Base-by-base conservation (phyloP, 345 rosid species). In the Eutrema japonicum region DNA sequence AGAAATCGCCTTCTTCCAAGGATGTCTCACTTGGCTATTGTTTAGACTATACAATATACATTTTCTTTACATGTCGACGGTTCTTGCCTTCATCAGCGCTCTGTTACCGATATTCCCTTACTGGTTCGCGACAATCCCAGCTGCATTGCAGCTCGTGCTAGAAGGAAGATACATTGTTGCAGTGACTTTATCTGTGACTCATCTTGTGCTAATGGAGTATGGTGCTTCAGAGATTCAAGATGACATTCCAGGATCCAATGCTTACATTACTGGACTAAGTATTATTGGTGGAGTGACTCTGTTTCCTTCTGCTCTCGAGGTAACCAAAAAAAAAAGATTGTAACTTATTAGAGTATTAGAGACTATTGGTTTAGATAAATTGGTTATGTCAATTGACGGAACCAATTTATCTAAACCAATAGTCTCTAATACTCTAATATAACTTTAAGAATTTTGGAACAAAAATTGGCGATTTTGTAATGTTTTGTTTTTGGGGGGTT, bases 211-310 rank as follows among this genome's bases (percentile, higher is more conserved):
- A 35, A 84, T 92, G 85, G 92, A 87, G 26, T 95, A 95, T 60
- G 96, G 96, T 59, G 85, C 88, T 7, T 58, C 89, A 37, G 99
- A 90, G 83, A 95, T 95, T 76, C 93, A 88, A 72, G 96, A 92
- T 82, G 96, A 86, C 42, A 81, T 95, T 77, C 98, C 98, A 1
- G 98, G 99, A 52, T 85, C 90, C 32, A 92, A 79, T 75, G 89
- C 78, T 41, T 92, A 92, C 75, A 85, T 95, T 29, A 92, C 96
- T 0, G 99, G 96, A 60, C 92, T 95, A 69, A 92, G 99, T 79
- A 92, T 95, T 72, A 87, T 95, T 33, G 99, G 99, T 72, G 99
- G 97, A 79, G 91, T 95, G 82, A 83, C 99, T 77, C 75, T 95
- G 78, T 95, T 95, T 78, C 92, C 91, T 70, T 92, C 98, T 73